A percentile compares a stretch with the other conserved stretches of the same genome.
phyloP scores from a whole-genome alignment of 768 basidiomycete species.

The Auriscalpium vulgare region DNA sequence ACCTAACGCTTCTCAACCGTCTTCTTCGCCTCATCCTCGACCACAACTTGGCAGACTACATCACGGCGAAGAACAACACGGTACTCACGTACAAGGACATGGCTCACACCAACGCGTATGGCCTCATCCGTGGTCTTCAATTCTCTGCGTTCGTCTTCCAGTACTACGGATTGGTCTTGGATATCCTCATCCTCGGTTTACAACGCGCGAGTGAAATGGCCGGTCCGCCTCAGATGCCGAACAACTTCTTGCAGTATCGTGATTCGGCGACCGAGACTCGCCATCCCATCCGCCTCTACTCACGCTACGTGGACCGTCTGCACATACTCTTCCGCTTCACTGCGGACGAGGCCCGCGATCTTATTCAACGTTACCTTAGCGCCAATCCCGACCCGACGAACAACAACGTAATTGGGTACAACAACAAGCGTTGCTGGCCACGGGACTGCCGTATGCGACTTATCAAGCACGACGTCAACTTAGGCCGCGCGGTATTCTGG shows the following conservation, averaged over 20 bases:
- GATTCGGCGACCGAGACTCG: constrained; percentile 93
- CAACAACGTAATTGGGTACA: constrained; percentile 98
- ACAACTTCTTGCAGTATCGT: constrained; percentile 96
- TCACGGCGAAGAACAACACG: constrained; percentile 98
- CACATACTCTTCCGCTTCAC: constrained; percentile 98
- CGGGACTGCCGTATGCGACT: constrained; percentile 98
- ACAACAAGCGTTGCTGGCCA: constrained; percentile 99
- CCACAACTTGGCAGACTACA: constrained; percentile 98
- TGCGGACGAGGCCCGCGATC: constrained; percentile 93
- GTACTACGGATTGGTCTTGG: constrained; percentile 93
- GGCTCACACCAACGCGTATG: constrained; percentile 97
- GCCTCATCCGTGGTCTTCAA: constrained; percentile 94
- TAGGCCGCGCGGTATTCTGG: constrained; percentile 98
- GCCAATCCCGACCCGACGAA: constrained; percentile 98
- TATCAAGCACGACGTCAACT: constrained; percentile 98
- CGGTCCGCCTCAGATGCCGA: constrained; percentile 94
- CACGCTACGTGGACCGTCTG: constrained; percentile 89
- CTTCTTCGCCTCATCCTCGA: constrained; percentile 93
- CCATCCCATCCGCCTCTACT: constrained; percentile 97
- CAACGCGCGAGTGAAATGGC: constrained; percentile 99
- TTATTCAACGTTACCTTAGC: constrained; percentile 95
- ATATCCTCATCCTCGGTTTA: constrained; percentile 92
- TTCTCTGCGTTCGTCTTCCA: constrained; percentile 99
- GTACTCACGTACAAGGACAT: constrained; percentile 94
- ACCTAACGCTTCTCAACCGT: constrained; percentile 91